A percentile compares a stretch with the other conserved stretches of the same genome.
Conservation (phyloP, 805 yeast species). For the Spathaspora boniae region DNA sequence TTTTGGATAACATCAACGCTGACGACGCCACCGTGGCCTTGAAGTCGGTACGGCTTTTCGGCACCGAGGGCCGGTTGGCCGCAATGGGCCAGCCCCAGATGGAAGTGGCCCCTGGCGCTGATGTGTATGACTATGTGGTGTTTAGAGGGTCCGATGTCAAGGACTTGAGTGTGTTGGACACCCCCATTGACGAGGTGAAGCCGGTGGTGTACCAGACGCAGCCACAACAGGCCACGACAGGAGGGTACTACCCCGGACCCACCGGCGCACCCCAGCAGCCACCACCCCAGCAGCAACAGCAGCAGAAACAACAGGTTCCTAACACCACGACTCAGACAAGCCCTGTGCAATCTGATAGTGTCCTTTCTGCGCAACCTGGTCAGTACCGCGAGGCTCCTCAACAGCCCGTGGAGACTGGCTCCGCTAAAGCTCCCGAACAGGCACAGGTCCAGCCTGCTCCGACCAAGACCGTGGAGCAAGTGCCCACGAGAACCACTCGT, state of each 20-base stretch:
- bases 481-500: constrained; percentile 9
- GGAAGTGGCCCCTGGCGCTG: constrained; percentile 69
- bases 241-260: constrained; percentile 15
- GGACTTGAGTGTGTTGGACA: constrained; percentile 80
- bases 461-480: constrained; percentile 4
- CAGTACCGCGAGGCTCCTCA: too few relatives aligned
- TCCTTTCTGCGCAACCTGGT: too few relatives aligned
- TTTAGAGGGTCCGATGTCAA: constrained; percentile 92
- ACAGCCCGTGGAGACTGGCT: too few relatives aligned
- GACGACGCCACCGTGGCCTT: constrained; percentile 87
- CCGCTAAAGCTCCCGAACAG: neutral
- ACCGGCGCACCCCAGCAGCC: constrained; percentile 10
- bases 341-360: too few relatives aligned
- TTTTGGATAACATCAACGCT: constrained; percentile 82
- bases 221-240: constrained; percentile 8
- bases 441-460: constrained; percentile 8
- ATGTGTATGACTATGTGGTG: constrained; percentile 70
- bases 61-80: constrained; percentile 85
- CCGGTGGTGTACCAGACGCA: constrained; percentile 41
- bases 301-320: neutral
- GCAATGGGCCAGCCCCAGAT: constrained; percentile 53
- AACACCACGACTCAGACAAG: too few relatives aligned
- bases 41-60: constrained; percentile 73
- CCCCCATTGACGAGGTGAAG: constrained; percentile 58
- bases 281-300: constrained; percentile 9